A percentile compares a stretch with the other conserved stretches of the same genome.
Evolutionary conservation across 1,139 yeast genomes (phyloP).

Genomic region (Debaryomyces sp.): DNA sequence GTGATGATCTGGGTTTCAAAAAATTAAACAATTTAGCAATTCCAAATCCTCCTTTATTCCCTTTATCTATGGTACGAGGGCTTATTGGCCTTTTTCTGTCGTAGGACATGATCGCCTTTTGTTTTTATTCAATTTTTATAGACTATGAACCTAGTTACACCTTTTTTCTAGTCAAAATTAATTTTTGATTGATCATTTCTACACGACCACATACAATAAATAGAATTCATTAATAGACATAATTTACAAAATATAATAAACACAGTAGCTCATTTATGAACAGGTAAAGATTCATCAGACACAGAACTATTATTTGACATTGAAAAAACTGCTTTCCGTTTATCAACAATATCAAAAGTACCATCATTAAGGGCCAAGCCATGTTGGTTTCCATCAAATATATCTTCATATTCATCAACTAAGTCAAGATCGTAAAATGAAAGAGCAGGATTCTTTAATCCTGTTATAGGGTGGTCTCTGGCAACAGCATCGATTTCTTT

Average conservation of each 20-base stretch:
- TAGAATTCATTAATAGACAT: neutral
- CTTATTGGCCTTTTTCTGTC: conserved; percentile 10
- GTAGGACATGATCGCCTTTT: conserved; percentile 9
- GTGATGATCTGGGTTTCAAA: conserved; percentile 7
- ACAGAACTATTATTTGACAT: conserved; percentile 6
- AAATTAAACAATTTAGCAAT: conserved; percentile 4
- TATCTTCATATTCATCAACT: conserved; percentile 26
- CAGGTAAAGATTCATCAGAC: conserved; percentile 1
- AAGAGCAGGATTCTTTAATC: conserved; percentile 47
- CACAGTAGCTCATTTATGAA: neutral
- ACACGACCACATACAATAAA: conserved; percentile 5
- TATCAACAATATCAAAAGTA: neutral
- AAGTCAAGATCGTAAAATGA: conserved; percentile 41
- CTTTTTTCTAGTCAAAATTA: conserved; percentile 1
- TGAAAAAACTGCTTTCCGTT: conserved; percentile 11
- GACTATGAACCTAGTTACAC: neutral
- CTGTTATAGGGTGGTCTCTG: conserved; percentile 44
- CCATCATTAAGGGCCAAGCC: conserved; percentile 31
- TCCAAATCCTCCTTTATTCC: conserved; percentile 3
- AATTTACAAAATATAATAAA: neutral
- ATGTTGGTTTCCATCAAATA: conserved; percentile 33
- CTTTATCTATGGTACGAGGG: conserved; percentile 7
- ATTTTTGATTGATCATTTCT: conserved; percentile 1
- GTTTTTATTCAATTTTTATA: neutral
- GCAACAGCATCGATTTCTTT: conserved; percentile 52